phyloP scores from a whole-genome alignment of 768 basidiomycete species.

The Boletus eberwhitei region DNA sequence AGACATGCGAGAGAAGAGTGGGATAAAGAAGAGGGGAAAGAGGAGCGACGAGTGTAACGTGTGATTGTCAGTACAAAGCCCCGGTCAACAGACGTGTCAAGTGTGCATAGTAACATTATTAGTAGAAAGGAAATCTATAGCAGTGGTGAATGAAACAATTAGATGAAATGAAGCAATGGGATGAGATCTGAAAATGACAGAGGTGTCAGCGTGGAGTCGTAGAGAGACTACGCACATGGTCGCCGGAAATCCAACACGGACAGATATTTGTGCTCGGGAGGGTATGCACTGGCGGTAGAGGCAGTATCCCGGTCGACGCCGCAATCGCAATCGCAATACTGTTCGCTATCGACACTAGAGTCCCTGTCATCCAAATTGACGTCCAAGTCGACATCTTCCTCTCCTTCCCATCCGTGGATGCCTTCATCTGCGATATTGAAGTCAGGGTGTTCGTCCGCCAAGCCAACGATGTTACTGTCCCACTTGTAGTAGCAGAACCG shows the following conservation, averaged over 20 bases:
- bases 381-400: neutral
- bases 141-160: neutral
- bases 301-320: neutral
- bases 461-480: conserved; percentile 15
- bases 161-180: neutral
- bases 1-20: neutral
- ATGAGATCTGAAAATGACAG: neutral
- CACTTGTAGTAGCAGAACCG: conserved; percentile 18
- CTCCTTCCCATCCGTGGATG: too few species aligned
- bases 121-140: neutral
- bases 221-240: conserved; percentile 3
- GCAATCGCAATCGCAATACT: neutral
- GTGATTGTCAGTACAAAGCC: conserved; percentile 11
- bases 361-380: neutral
- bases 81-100: conserved; percentile 3
- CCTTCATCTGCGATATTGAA: too few species aligned
- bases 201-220: neutral
- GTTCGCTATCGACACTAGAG: neutral
- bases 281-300: neutral
- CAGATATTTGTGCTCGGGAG: neutral
- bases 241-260: neutral
- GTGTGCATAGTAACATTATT: neutral
- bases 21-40: too few species aligned
- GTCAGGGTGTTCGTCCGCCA: conserved; percentile 4
- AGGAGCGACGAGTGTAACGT: neutral